Evolutionary conservation across 345 rosid genomes (phyloP).

Genomic region (Acer campestre): DNA sequence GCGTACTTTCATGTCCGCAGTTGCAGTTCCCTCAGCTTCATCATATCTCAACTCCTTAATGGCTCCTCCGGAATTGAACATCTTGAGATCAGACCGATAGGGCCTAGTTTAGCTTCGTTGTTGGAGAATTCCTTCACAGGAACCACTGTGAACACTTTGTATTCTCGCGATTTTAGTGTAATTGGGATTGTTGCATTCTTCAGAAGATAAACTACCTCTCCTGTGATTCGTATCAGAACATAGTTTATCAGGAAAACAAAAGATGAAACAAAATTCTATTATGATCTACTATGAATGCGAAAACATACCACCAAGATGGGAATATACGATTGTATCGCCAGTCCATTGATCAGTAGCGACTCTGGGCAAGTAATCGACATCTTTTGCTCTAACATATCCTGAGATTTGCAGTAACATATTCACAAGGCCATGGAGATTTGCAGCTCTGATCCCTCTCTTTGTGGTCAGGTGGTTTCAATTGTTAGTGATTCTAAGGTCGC

Average conservation of each 20-base stretch:
- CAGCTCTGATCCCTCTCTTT: too few species aligned
- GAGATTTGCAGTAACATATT: too few species aligned
- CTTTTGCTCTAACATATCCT: conserved; percentile 53
- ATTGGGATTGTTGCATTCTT: conserved; percentile 54
- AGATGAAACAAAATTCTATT: not conserved
- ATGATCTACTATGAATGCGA: not conserved
- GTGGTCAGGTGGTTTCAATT: too few species aligned
- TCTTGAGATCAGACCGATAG: conserved; percentile 53
- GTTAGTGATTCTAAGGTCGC: too few species aligned
- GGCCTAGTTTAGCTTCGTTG: conserved; percentile 42
- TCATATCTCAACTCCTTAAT: conserved; percentile 45
- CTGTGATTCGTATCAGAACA: conserved; percentile 33
- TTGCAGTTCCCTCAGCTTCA: conserved; percentile 21
- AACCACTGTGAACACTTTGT: conserved; percentile 60
- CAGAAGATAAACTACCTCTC: conserved; percentile 61
- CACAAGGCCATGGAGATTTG: too few species aligned
- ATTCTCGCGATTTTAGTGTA: conserved; percentile 54
- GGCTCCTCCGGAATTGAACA: conserved; percentile 71
- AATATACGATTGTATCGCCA: conserved; percentile 54
- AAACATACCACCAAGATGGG: conserved; percentile 60
- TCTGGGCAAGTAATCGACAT: conserved; percentile 56
- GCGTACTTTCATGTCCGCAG: conserved; percentile 36
- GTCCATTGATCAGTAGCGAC: conserved; percentile 55
- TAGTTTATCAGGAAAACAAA: not conserved
- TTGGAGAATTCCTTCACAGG: conserved; percentile 48